These are phyloP conservation scores for Geoglossum glabrum DNA, from an alignment of 495 filamentous ascomycete genomes.

Conservation along the genomic window DNA sequence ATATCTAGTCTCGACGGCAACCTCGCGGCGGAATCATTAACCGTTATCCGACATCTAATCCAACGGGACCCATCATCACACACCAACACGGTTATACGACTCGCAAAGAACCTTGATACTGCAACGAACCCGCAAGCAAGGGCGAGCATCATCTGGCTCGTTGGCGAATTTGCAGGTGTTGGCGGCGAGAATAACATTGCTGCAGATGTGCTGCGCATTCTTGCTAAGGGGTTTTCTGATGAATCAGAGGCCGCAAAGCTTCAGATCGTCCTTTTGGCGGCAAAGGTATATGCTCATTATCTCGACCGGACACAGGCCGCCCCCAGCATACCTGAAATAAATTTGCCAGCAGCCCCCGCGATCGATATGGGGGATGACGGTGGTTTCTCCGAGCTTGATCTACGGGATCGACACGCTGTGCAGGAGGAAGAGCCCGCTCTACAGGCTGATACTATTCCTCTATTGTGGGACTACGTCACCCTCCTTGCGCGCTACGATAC, in stretches of 20 bases:
- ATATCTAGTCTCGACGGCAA: slow-evolving; percentile 69
- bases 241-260: slow-evolving; percentile 73
- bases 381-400: background rate
- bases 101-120: slow-evolving; percentile 82
- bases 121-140: slow-evolving; percentile 68
- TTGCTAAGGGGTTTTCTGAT: slow-evolving; percentile 63
- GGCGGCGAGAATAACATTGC: slow-evolving; percentile 73
- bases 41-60: slow-evolving; percentile 86
- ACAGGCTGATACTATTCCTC: slow-evolving; percentile 27
- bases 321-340: background rate
- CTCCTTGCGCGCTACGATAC: slow-evolving; percentile 77
- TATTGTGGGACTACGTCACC: slow-evolving; percentile 68
- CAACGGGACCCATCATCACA: slow-evolving; percentile 72
- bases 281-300: slow-evolving; percentile 85
- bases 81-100: slow-evolving; percentile 55
- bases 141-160: slow-evolving; percentile 91
- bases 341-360: slow-evolving; percentile 6
- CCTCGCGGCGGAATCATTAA: slow-evolving; percentile 74
- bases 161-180: slow-evolving; percentile 74
- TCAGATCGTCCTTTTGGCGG: slow-evolving; percentile 79
- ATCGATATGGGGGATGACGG: background rate
- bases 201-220: slow-evolving; percentile 75
- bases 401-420: slow-evolving; percentile 2
- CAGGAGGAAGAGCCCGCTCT: slow-evolving; percentile 13
- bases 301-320: slow-evolving; percentile 34